Conservation (phyloP, 2,329 filamentous ascomycete genomes). For the Cladosporium phlei region DNA sequence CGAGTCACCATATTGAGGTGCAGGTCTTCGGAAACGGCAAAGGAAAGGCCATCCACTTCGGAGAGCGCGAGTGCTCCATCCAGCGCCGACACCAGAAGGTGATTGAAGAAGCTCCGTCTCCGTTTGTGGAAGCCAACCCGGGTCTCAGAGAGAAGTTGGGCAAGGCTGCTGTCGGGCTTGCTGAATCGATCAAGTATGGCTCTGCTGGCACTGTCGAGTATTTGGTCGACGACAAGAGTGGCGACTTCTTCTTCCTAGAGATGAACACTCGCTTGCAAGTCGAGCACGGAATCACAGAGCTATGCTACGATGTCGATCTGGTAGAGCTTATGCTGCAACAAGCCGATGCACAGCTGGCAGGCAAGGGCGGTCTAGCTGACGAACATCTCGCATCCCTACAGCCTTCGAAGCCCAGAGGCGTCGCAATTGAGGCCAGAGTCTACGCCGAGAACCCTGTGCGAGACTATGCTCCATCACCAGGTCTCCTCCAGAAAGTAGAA, state of each 20-base stretch:
- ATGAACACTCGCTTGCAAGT: slow-evolving; percentile 58
- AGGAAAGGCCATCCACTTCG: slow-evolving; percentile 75
- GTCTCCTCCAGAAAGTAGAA: slow-evolving; percentile 52
- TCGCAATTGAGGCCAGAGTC: slow-evolving; percentile 51
- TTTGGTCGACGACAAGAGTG: slow-evolving; percentile 76
- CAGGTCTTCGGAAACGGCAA: slow-evolving; percentile 82
- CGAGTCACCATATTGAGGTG: slow-evolving; percentile 80
- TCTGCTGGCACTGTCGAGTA: slow-evolving; percentile 88
- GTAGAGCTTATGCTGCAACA: slow-evolving; percentile 54
- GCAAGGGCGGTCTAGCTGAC: slow-evolving; percentile 42
- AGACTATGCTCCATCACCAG: slow-evolving; percentile 56
- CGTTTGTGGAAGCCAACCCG: slow-evolving; percentile 50
- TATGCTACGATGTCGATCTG: slow-evolving; percentile 52
- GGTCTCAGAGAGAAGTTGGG: slow-evolving; percentile 58
- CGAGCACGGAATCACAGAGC: slow-evolving; percentile 55
- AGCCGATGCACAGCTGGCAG: slow-evolving; percentile 47
- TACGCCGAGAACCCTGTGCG: slow-evolving; percentile 57
- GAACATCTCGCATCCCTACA: slow-evolving; percentile 41
- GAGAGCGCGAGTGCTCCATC: slow-evolving; percentile 82
- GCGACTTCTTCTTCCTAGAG: slow-evolving; percentile 66
- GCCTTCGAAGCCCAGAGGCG: slow-evolving; percentile 39
- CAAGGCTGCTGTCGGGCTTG: slow-evolving; percentile 65
- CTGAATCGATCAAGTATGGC: slow-evolving; percentile 60
- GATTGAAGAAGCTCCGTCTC: slow-evolving; percentile 81
- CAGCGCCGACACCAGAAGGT: slow-evolving; percentile 88